A percentile compares a stretch with the other conserved stretches of the same genome.
Conservation (phyloP, 2,329 filamentous ascomycete species). For the Aspergillus versicolor region DNA sequence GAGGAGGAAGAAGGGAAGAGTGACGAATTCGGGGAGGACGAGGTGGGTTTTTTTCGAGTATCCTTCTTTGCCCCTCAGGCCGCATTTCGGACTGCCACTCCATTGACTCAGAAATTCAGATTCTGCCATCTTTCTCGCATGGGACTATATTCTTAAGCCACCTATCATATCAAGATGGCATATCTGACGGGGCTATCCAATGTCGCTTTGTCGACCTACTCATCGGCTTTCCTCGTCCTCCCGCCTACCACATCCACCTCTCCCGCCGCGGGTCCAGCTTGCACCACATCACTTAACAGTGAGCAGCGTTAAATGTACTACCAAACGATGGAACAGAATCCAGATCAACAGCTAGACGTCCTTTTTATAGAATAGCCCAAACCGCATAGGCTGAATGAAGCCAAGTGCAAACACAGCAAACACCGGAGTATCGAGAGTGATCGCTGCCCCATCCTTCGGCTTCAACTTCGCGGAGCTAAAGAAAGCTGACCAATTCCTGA, state of each 20-base stretch:
- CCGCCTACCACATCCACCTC: background rate
- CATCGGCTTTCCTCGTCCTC: background rate
- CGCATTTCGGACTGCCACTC: background rate
- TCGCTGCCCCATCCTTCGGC: background rate
- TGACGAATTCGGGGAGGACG: conserved; percentile 21
- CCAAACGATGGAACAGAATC: background rate
- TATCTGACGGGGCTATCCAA: background rate
- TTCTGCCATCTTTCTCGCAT: background rate
- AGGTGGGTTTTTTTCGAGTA: conserved; percentile 17
- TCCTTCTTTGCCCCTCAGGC: background rate
- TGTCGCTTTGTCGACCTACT: background rate
- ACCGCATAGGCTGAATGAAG: background rate
- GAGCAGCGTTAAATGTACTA: too few species aligned
- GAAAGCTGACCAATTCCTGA: background rate
- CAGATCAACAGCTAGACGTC: background rate
- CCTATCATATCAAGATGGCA: background rate
- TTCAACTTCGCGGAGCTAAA: background rate
- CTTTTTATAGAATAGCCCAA: background rate
- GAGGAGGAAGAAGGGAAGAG: conserved; percentile 10
- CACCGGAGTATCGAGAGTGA: background rate
- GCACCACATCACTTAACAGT: background rate
- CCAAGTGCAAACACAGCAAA: conserved; percentile 17
- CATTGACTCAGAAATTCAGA: background rate
- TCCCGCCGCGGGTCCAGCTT: background rate
- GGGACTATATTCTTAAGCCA: background rate